Base-by-base conservation (phyloP, 1,284 basidiomycete genomes). In the Golubevia sp. region DNA sequence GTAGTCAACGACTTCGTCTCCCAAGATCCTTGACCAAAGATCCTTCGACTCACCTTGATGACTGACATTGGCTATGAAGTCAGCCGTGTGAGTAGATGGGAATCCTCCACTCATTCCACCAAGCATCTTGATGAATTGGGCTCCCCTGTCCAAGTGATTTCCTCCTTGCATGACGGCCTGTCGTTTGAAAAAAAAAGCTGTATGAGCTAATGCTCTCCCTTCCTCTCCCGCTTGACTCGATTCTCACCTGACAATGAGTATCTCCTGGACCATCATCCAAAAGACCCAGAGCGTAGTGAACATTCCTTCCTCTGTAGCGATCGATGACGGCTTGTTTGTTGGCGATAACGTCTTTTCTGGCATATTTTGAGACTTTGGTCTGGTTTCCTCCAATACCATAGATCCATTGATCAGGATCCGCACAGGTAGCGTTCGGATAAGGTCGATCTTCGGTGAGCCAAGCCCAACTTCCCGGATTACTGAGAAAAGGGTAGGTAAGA, bases 201-300 rank as follows among this genome's bases (percentile, higher is more conserved):
- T 34, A 34, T 5, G 30, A 34, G 30, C 30, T 3, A 34, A 34
- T 34, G 4, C 30, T 34, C 30, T 34, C 11, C 30, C 11, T 11
- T 34, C 11, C 30, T 11, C 4, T 5, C 4, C 30, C 4, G 11
- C 30, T 5, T 5, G 30, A 34, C 30, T 11, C 30, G 5, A 11
- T 66, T 50, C 60, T 63, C 11, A 77, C 78, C 56, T 72, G 62
- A 60, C 77, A 77, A 13, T 68, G 44, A 18, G 71, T 73, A 61
- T 76, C 76, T 20, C 75, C 76, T 21, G 68, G 63, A 24, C 78
- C 78, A 49, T 80, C 80, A 62, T 82, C 79, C 8, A 73, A 58
- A 11, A 82, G 53, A 2, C 67, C 79, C 2, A 73, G 63, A 34
- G 70, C 74, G 60, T 72, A 74, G 63, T 76, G 71, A 7, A 82